Conservation (phyloP, 805 yeast species). For the Candida saitoana region DNA sequence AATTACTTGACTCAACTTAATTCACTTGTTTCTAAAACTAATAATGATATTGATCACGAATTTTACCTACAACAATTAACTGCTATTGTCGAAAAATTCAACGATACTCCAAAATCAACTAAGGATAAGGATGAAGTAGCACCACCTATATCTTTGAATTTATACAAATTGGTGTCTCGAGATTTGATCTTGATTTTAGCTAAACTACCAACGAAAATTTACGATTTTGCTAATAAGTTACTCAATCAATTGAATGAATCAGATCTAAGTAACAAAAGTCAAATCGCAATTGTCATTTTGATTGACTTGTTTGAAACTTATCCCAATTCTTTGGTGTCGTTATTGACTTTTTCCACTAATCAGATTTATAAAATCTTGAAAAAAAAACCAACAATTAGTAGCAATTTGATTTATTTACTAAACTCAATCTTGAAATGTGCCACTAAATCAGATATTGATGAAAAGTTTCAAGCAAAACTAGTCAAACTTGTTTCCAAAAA, state of each 20-base stretch:
- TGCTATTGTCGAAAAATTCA: slow-evolving; percentile 22
- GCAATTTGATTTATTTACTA: slow-evolving; percentile 28
- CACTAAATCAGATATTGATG: slow-evolving; percentile 36
- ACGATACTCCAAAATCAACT: slow-evolving; percentile 10
- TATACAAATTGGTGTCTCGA: slow-evolving; percentile 27
- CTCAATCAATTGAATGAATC: slow-evolving; percentile 21
- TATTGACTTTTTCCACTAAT: slow-evolving; percentile 29
- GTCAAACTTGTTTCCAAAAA: slow-evolving; percentile 28
- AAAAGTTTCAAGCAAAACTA: slow-evolving; percentile 34
- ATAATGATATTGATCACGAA: slow-evolving; percentile 13
- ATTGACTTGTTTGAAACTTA: slow-evolving; percentile 35
- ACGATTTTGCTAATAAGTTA: slow-evolving; percentile 35
- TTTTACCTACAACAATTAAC: slow-evolving; percentile 20
- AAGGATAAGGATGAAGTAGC: slow-evolving; percentile 8
- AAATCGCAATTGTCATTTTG: slow-evolving; percentile 27
- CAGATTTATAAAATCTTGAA: slow-evolving; percentile 38
- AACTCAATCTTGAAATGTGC: slow-evolving; percentile 30
- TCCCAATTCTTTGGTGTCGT: slow-evolving; percentile 34
- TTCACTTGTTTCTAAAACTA: slow-evolving; percentile 11
- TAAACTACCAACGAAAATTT: slow-evolving; percentile 29
- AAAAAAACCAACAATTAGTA: slow-evolving; percentile 24
- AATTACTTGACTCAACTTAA: slow-evolving; percentile 19
- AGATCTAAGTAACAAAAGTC: slow-evolving; percentile 15
- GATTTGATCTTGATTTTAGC: slow-evolving; percentile 23
- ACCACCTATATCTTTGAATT: slow-evolving; percentile 11